phyloP scores from a whole-genome alignment of 2,329 filamentous ascomycete genomes.

The Chrysosphaeria jannelii region DNA sequence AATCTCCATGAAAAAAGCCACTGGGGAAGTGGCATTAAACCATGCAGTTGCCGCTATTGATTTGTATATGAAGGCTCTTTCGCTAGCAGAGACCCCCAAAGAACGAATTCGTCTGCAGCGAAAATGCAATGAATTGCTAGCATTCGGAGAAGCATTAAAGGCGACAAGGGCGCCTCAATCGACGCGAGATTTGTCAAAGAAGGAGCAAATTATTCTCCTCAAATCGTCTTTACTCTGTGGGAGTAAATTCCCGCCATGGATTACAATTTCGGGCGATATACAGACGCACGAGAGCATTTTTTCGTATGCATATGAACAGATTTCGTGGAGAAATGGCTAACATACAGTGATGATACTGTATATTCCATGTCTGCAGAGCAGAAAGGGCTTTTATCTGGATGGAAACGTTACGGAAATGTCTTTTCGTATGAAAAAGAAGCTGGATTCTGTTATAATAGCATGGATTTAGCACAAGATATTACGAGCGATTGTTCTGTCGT shows the following conservation, averaged over 20 bases:
- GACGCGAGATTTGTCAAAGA: slow-evolving; percentile 28
- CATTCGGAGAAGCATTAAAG: slow-evolving; percentile 50
- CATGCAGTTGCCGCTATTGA: slow-evolving; percentile 54
- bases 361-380: slow-evolving; percentile 51
- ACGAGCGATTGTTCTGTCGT: slow-evolving; percentile 94
- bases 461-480: slow-evolving; percentile 81
- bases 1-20: background rate
- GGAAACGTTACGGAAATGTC: slow-evolving; percentile 49
- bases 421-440: slow-evolving; percentile 11
- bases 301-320: background rate
- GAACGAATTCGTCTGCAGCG: slow-evolving; percentile 36
- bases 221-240: slow-evolving; percentile 57
- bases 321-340: background rate
- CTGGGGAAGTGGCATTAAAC: slow-evolving; percentile 28
- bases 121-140: slow-evolving; percentile 40
- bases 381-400: slow-evolving; percentile 44
- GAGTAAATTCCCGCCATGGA: slow-evolving; percentile 63
- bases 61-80: slow-evolving; percentile 48
- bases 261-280: slow-evolving; percentile 15
- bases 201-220: slow-evolving; percentile 48
- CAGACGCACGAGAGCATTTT: background rate
- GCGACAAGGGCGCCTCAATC: slow-evolving; percentile 10
- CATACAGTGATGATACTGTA: slow-evolving; percentile 29
- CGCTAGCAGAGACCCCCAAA: slow-evolving; percentile 22
- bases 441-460: too few relatives aligned